Evolutionary conservation across 192 early-diverging fungal species (phyloP), one percentile per base, ranked within the genome.

Genomic region (Paraglomus occultum): DNA sequence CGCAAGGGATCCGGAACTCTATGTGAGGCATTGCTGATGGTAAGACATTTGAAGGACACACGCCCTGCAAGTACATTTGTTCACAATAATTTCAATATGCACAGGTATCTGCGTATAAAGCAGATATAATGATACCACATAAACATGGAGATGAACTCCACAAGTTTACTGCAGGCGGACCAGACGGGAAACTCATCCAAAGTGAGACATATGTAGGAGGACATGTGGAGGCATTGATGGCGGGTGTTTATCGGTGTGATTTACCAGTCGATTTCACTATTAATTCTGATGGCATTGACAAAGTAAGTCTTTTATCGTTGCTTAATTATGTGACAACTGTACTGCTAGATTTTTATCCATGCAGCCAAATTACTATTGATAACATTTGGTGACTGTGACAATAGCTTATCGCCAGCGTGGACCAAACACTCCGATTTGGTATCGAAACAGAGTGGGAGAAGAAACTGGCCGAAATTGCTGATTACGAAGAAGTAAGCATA

Each of bases 191-290:
- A 70, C 77, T 95, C 9, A 74, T 99, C 18, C 91, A 95, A 71
- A 89, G 89, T 60, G 95, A 99, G 75, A 98, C 97, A 0, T 99
- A 99, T 71, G 96, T 99, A 4, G 97, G 97, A 58, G 92, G 97
- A 0, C 97, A 99, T 75, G 97, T 99, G 9, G 97, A 99, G 80
- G 97, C 97, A 1, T 81, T 99, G n/a, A 93, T 98, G 75, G 97
- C 97, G 0, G 97, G 97, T 38, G 95, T 99, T 7, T 99, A 97
- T 71, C 81, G 97, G 65, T 91, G 87, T 70, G 97, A 99, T 78
- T 85, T 99, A 10, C 85, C 92, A 15, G 91, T 87, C 54, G 85
- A 93, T 61, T 99, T 98, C 64, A 78, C 84, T 20, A 74, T 98
- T 5, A 90, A 80, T 14, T 89, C 92, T 0, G 83, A 81, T 49